A percentile compares a stretch with the other conserved stretches of the same genome.
Conservation (phyloP, 495 filamentous ascomycete species). For the Penicillium fimorum region DNA sequence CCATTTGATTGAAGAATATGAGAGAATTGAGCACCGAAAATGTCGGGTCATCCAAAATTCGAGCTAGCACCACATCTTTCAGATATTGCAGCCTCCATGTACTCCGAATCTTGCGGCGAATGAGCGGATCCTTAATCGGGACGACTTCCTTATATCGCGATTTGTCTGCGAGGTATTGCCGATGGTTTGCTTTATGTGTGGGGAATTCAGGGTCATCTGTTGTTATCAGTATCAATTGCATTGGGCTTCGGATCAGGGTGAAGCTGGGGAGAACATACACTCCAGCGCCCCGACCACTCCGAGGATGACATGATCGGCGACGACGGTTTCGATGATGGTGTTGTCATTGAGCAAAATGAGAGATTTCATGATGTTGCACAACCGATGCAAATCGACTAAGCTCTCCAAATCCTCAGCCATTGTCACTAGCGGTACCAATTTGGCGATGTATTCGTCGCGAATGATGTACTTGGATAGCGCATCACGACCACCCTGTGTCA, state of each 20-base stretch:
- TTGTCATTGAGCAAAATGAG: constrained; percentile 93
- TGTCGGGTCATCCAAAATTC: constrained; percentile 95
- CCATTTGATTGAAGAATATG: constrained; percentile 98
- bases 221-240: constrained; percentile 10
- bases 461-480: constrained; percentile 87
- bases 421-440: constrained; percentile 79
- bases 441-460: constrained; percentile 78
- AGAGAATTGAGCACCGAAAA: constrained; percentile 96
- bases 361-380: constrained; percentile 98
- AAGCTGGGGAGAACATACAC: constrained; percentile 52
- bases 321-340: constrained; percentile 86
- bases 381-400: constrained; percentile 75
- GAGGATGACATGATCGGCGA: constrained; percentile 82
- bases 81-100: constrained; percentile 96
- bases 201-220: constrained; percentile 95
- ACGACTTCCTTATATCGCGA: constrained; percentile 96
- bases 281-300: constrained; percentile 96
- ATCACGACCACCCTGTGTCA: constrained; percentile 74
- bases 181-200: constrained; percentile 96
- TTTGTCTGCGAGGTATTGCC: constrained; percentile 85
- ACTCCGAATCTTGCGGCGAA: constrained; percentile 88
- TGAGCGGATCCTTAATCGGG: constrained; percentile 73
- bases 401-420: constrained; percentile 90
- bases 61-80: constrained; percentile 96
- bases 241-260: neutral